These are phyloP conservation scores for Debaryomyces prosopidis DNA, from an alignment of 805 yeast species.

Conservation along the genomic window DNA sequence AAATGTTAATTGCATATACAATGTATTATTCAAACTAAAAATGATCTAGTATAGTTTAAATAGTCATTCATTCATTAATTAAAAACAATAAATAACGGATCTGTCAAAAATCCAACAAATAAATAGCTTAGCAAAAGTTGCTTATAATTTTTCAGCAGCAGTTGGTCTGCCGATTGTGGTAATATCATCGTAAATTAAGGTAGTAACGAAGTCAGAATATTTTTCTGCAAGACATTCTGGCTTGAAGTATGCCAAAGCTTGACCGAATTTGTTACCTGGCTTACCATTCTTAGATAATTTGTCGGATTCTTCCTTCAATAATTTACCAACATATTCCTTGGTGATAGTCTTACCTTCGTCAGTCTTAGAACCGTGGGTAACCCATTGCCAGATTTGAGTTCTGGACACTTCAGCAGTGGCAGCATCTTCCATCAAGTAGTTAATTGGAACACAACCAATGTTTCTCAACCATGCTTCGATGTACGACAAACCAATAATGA, in stretches of 20 bases:
- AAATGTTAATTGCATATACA: too few species aligned
- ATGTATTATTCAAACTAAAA: too few species aligned
- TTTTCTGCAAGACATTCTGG: conserved; percentile 73
- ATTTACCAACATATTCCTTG: conserved; percentile 54
- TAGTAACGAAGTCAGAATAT: conserved; percentile 76
- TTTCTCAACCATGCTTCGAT: conserved; percentile 88
- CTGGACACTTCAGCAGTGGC: conserved; percentile 88
- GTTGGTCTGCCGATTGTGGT: conserved; percentile 51
- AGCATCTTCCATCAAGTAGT: conserved; percentile 86
- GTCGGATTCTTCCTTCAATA: conserved; percentile 63
- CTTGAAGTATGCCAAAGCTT: conserved; percentile 69
- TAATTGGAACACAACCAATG: conserved; percentile 82
- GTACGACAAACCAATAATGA: conserved; percentile 74
- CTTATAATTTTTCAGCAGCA: conserved; percentile 42
- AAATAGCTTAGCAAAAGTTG: not conserved
- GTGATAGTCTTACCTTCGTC: conserved; percentile 62
- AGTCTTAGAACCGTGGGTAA: conserved; percentile 62
- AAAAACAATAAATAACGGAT: not conserved
- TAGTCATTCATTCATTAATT: not conserved
- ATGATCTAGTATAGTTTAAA: not conserved
- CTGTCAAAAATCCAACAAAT: not conserved
- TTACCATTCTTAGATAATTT: conserved; percentile 50
- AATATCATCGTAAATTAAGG: conserved; percentile 72
- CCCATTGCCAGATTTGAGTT: conserved; percentile 84
- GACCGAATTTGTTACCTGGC: conserved; percentile 62